Percentiles rank a stretch among this genome's conserved stretches.
Evolutionary conservation across 2,329 filamentous ascomycete species (phyloP).

Genomic region (Verticillium klebahnii): DNA sequence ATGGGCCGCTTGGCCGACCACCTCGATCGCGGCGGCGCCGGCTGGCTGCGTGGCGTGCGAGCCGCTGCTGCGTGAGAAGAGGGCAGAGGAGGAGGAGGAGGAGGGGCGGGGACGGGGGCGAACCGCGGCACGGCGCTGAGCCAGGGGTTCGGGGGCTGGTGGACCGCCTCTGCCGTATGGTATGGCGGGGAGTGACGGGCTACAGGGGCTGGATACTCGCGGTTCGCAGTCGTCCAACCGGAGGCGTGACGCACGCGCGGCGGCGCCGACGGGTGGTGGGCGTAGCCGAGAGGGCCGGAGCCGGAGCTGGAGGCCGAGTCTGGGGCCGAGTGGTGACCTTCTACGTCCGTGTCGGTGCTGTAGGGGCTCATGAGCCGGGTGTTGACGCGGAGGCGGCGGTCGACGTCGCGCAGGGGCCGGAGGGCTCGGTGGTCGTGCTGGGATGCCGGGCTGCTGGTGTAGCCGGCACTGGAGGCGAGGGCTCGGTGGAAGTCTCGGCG

Average conservation of each 20-base stretch:
- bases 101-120: slow-evolving; percentile 7
- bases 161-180: slow-evolving; percentile 10
- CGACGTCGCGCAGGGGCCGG: slow-evolving; percentile 15
- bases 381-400: slow-evolving; percentile 19
- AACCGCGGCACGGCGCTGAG: slow-evolving; percentile 40
- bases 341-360: slow-evolving; percentile 34
- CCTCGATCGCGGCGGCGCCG: slow-evolving; percentile 1
- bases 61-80: not conserved
- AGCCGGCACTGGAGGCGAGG: slow-evolving; percentile 4
- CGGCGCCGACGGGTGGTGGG: not conserved
- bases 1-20: slow-evolving; percentile 20
- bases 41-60: slow-evolving; percentile 6
- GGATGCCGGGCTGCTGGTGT: not conserved
- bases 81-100: not conserved
- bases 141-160: slow-evolving; percentile 29
- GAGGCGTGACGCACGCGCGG: slow-evolving; percentile 6
- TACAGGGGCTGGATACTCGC: not conserved
- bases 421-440: slow-evolving; percentile 4
- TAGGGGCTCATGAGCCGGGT: slow-evolving; percentile 28
- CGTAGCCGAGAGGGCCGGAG: slow-evolving; percentile 8
- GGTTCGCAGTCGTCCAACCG: slow-evolving; percentile 24
- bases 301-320: slow-evolving; percentile 16
- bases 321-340: slow-evolving; percentile 20
- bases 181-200: not conserved
- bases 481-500: slow-evolving; percentile 27